A percentile compares a stretch with the other conserved stretches of the same genome.
Evolutionary conservation across 2,329 filamentous ascomycete species (phyloP).

Genomic region (Ampelomyces quisqualis): DNA sequence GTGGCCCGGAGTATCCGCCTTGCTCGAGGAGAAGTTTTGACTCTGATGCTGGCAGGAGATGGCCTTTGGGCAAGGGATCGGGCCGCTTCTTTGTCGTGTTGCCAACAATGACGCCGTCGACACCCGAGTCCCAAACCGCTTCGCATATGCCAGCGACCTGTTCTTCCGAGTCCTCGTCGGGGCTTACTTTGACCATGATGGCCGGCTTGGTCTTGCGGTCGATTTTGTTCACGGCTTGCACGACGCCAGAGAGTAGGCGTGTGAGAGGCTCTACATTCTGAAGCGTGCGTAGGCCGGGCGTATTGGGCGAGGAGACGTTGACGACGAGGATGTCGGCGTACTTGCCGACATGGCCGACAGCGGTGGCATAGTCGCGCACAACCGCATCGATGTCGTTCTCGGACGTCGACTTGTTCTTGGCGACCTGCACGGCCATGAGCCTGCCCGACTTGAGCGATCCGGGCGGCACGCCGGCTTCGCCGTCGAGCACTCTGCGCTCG

Average conservation of each 20-base stretch:
- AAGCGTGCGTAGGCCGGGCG: conserved; percentile 81
- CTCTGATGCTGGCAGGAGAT: conserved; percentile 66
- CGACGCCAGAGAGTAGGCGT: conserved; percentile 76
- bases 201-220: conserved; percentile 71
- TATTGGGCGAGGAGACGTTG: conserved; percentile 96
- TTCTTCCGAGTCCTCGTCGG: conserved; percentile 83
- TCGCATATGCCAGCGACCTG: conserved; percentile 88
- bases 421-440: conserved; percentile 85
- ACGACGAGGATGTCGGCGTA: conserved; percentile 97
- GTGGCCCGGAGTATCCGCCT: conserved; percentile 88
- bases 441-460: conserved; percentile 76
- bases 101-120: conserved; percentile 93
- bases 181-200: conserved; percentile 98
- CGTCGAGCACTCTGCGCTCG: conserved; percentile 74
- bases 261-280: conserved; percentile 84
- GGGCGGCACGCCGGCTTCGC: conserved; percentile 72
- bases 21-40: conserved; percentile 68
- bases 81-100: conserved; percentile 90
- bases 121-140: conserved; percentile 61
- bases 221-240: conserved; percentile 69
- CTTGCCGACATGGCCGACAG: conserved; percentile 75
- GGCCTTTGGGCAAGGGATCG: conserved; percentile 67
- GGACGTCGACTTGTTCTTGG: conserved; percentile 93
- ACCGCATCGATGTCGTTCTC: conserved; percentile 83
- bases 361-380: conserved; percentile 78